Evolutionary conservation across 2,329 filamentous ascomycete genomes (phyloP), one percentile per base, ranked within the genome.

Genomic region (Xylaria sp.): DNA sequence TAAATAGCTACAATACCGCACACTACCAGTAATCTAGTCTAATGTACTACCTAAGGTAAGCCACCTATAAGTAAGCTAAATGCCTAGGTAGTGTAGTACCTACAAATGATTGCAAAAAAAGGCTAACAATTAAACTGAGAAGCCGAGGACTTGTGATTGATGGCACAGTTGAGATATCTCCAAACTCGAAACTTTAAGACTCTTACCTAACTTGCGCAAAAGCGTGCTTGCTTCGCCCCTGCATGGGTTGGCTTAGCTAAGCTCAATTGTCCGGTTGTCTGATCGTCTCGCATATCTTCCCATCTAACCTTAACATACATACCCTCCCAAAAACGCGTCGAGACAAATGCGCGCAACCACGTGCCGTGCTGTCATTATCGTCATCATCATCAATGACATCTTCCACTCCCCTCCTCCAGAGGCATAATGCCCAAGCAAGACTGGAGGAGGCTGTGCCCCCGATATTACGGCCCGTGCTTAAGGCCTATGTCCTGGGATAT

Each of bases 401-500:
- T 60, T 68, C 72, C 44, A 59, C 69, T 23, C 53, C 71, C 21
- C 59, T 68, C 23, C 69, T 69, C 42, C 68, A 60, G 55, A 50
- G 65, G 67, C 72, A 71, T 40, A 72, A 63, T 44, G 70, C 57
- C 60, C 73, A 63, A 53, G 69, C 55, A 60, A 69, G 71, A 65
- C 74, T 79, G 72, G 74, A 78, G 71, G 70, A 75, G 47, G 72
- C 71, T 69, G 77, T 90, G 53, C 86, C 87, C 35, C 81, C 84
- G 13, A 69, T 83, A 48, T 78, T 90, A 37, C 84, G 86, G 61
- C 88, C 89, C 18, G 78, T 89, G 27, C 74, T 89, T 63, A 84
- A 87, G 67, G 88, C 89, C 55, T 91, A 89, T 77, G 75, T 88
- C 16, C 74, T 90, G 40, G 88, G 88, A 35, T 91, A 90, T 80